Conservation (phyloP, 75 land plant species). For the Pinus albicaulis region DNA sequence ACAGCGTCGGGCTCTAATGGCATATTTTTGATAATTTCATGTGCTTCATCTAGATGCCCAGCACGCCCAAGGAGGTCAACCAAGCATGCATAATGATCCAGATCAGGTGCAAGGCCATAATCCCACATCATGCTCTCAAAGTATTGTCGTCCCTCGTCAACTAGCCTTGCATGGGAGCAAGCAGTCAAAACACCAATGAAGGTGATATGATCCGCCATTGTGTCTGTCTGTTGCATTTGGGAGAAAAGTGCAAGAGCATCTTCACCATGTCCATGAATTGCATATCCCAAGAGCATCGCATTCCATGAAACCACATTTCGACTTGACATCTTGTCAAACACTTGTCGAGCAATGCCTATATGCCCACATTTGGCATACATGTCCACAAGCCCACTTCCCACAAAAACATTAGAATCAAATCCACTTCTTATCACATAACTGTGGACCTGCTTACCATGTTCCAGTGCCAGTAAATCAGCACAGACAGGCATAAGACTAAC, state of each 20-base stretch:
- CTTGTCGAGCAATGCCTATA: background rate
- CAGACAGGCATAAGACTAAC: conserved; percentile 22
- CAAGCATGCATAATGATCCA: conserved; percentile 6
- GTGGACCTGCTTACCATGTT: conserved; percentile 26
- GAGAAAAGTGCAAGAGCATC: conserved; percentile 15
- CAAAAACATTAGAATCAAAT: conserved; percentile 7
- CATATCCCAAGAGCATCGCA: conserved; percentile 13
- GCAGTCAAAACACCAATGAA: conserved; percentile 17
- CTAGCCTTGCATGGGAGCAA: conserved; percentile 4
- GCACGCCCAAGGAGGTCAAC: conserved; percentile 6
- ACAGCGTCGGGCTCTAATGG: background rate
- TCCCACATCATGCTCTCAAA: background rate
- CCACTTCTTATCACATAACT: conserved; percentile 20
- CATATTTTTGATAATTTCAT: background rate
- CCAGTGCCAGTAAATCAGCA: background rate
- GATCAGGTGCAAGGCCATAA: background rate
- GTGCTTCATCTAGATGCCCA: conserved; percentile 7
- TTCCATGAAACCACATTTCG: conserved; percentile 30
- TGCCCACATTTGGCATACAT: conserved; percentile 20
- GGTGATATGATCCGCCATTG: conserved; percentile 14
- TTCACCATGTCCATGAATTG: conserved; percentile 10
- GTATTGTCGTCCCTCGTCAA: background rate
- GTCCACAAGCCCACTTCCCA: conserved; percentile 16
- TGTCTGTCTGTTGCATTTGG: background rate
- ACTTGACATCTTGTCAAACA: conserved; percentile 14